Evolutionary conservation across 2,329 filamentous ascomycete genomes (phyloP).

Genomic region (Amauroascus verrucosus): DNA sequence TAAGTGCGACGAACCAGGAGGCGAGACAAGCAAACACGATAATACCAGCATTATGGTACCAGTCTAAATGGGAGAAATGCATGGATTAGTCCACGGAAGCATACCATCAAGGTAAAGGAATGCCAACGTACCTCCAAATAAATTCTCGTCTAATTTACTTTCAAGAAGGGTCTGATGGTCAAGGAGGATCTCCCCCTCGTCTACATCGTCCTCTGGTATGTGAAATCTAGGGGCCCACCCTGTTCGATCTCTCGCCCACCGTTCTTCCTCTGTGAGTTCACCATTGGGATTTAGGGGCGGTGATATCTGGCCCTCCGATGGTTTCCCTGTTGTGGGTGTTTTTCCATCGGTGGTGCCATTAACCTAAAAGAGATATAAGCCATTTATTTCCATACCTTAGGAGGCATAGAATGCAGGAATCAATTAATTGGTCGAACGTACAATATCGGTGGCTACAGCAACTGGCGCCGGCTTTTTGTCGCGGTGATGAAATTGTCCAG

Average conservation of each 20-base stretch:
- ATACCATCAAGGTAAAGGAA: background rate
- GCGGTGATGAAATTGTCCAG: slow-evolving; percentile 48
- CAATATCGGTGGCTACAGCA: slow-evolving; percentile 63
- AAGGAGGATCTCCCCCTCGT: slow-evolving; percentile 55
- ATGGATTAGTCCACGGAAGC: slow-evolving; percentile 2
- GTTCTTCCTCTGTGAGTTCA: slow-evolving; percentile 45
- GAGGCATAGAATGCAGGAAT: background rate
- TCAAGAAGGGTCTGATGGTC: slow-evolving; percentile 88
- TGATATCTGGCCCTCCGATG: slow-evolving; percentile 44
- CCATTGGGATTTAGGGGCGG: slow-evolving; percentile 41
- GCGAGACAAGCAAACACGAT: slow-evolving; percentile 85
- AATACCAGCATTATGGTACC: slow-evolving; percentile 95
- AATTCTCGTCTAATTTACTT: slow-evolving; percentile 70
- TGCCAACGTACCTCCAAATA: slow-evolving; percentile 64
- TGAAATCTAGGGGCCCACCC: slow-evolving; percentile 88
- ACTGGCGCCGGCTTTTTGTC: slow-evolving; percentile 33
- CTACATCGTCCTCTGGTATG: slow-evolving; percentile 42
- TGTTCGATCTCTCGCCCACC: slow-evolving; percentile 50
- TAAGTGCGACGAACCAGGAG: slow-evolving; percentile 79
- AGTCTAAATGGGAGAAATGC: slow-evolving; percentile 49
- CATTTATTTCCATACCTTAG: background rate
- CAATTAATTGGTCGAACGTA: slow-evolving; percentile 24
- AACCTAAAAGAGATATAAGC: slow-evolving; percentile 37
- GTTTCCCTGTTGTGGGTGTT: slow-evolving; percentile 41
- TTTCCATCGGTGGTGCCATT: slow-evolving; percentile 61